These are phyloP conservation scores for Brassica incana DNA, from an alignment of 345 rosid species.

Conservation along the genomic window DNA sequence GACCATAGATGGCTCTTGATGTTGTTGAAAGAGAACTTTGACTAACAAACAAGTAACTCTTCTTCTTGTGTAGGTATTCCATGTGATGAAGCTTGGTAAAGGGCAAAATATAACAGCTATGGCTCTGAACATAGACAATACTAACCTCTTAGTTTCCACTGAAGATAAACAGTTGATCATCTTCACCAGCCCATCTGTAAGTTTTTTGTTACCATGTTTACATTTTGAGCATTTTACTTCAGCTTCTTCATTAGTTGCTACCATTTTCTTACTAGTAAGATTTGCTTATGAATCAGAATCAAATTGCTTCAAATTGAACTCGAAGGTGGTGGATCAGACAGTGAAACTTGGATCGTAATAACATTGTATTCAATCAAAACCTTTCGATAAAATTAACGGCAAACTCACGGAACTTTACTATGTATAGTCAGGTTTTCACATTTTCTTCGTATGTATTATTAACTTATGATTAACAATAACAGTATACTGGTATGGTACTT, in stretches of 20 bases:
- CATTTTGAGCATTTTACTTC: constrained; percentile 6
- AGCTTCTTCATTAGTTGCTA: background rate
- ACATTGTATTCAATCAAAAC: background rate
- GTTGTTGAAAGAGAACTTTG: background rate
- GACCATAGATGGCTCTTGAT: background rate
- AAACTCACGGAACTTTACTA: too few relatives aligned
- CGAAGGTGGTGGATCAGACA: constrained; percentile 77
- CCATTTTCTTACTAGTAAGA: background rate
- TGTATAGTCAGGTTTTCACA: background rate
- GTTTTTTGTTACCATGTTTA: constrained; percentile 33
- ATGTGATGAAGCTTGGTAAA: constrained; percentile 64
- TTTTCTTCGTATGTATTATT: background rate
- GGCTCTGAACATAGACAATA: constrained; percentile 73
- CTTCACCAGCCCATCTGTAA: constrained; percentile 91
- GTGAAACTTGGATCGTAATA: constrained; percentile 80
- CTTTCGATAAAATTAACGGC: background rate
- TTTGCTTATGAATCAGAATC: background rate
- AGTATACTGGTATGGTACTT: background rate
- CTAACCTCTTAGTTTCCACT: constrained; percentile 88
- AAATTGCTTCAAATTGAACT: constrained; percentile 60
- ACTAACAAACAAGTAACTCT: background rate
- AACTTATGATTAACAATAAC: too few relatives aligned
- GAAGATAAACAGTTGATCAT: constrained; percentile 79
- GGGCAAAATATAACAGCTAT: constrained; percentile 82
- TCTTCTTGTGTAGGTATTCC: constrained; percentile 57